phyloP scores from a whole-genome alignment of 2,329 filamentous ascomycete species.

The Cladorrhinum sp. region DNA sequence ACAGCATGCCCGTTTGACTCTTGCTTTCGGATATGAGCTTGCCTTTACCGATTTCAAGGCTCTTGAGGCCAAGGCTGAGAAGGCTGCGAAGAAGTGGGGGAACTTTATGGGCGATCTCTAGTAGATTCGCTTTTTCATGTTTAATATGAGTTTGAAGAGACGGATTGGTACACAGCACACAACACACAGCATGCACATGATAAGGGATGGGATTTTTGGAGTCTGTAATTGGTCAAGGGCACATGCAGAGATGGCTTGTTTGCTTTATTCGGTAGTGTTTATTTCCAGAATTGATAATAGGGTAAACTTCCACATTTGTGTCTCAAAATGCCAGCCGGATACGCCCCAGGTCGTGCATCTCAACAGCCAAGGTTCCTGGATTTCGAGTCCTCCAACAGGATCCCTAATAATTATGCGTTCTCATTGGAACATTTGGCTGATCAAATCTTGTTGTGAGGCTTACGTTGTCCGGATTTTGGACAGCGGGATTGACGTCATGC shows the following conservation, averaged over 20 bases:
- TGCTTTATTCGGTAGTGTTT: neutral
- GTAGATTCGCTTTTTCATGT: neutral
- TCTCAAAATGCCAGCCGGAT: too few relatives aligned
- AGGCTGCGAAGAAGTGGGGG: constrained; percentile 14
- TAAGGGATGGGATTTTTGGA: neutral
- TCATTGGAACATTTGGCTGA: too few relatives aligned
- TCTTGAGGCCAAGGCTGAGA: constrained; percentile 23
- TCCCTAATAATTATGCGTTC: too few relatives aligned
- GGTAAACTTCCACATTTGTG: neutral
- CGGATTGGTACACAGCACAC: neutral
- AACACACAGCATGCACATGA: neutral
- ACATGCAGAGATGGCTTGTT: neutral
- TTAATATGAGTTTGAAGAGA: neutral
- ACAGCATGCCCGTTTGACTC: constrained; percentile 56
- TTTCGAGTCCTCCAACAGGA: too few relatives aligned
- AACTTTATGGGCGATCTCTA: constrained; percentile 26
- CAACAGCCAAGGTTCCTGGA: too few relatives aligned
- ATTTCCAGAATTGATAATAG: neutral
- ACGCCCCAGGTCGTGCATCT: too few relatives aligned
- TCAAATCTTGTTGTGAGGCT: too few relatives aligned
- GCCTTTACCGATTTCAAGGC: constrained; percentile 37
- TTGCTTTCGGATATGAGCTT: constrained; percentile 48
- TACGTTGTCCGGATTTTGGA: too few relatives aligned
- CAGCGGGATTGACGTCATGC: too few relatives aligned
- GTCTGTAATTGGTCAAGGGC: neutral